Base-by-base conservation (phyloP, 192 early-diverging fungal species). In the Haplosporangium gracile region DNA sequence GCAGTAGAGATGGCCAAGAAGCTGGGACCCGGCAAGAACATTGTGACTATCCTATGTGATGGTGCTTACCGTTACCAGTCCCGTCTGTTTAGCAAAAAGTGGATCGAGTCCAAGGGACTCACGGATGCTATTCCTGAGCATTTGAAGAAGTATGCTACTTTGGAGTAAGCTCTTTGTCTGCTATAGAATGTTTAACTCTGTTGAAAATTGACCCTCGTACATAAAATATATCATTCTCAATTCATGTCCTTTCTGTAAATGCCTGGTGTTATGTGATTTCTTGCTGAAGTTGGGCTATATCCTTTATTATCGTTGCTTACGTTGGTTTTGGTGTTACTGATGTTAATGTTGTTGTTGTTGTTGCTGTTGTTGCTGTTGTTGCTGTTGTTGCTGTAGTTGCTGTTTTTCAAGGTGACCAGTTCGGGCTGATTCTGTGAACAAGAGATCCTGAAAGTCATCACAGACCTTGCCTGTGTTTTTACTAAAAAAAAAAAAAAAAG, bases 1-100 rank as follows among this genome's bases (percentile, higher is more conserved):
- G 97, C 98, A 1, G 95, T 94, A 65, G 91, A 98, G 89, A 95
- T 98, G 93, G 97, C 98, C 53, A 94, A 96, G 89, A 89, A 93
- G 45, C 83, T 97, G 49, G 97, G 97, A 8, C 93, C 94, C 0
- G 95, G 95, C 75, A 91, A 94, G 76, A 95, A 89, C 53, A 91
- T 98, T 82, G 97, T 96, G 18, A 99, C 98, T 1, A 93, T 98
- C 63, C 82, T 98, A 71, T 95, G 95, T 77, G 98, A 99, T 84
- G 97, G 97, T 74, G 98, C 97, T 20, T 95, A 96, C 75, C 88
- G 96, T 81, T 96, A 96, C 89, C 94, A 95, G 82, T 94, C 95
- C 18, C 91, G 95, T 9, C 86, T 97, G 40, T 96, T 96, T 88
- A 95, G 95, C 89, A 93, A 91, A 89, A 92, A 91, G 77, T 98